Evolutionary conservation across 257 asterid genomes (phyloP), one percentile per base, ranked within the genome.

Genomic region (Thymus mandschuricus): DNA sequence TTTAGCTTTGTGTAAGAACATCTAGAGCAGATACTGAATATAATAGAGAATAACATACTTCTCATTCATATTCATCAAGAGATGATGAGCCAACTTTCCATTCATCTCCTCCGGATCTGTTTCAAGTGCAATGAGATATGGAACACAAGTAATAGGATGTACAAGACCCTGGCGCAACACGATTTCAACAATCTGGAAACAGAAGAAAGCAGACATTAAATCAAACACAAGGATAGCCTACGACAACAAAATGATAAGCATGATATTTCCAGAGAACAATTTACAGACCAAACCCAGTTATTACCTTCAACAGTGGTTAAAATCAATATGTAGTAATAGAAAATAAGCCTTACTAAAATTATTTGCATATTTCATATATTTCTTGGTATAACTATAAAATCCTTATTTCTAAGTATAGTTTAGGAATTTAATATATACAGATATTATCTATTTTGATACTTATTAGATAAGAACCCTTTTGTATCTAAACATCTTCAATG

Each of bases 81-180:
- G 88, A 81, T 82, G 98, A 83, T 95, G 97, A 75, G 97, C 93
- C 82, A 92, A 76, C 88, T 92, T 88, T 51, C 89, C 81, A 66
- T 95, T 95, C 55, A 61, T 82, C 75, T 88, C 98, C 69, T 81
- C 73, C 3, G 96, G 97, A 86, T 95, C 99, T 60, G 98, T 90
- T 88, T 88, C 99, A 72, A 95, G 99, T 45, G 99, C 98, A 78
- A 95, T 89, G 78, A 95, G 97, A 82, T 88, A 75, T 27, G 99
- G 98, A 66, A 95, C 98, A 58, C 99, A 92, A 58, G 96, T 89
- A 75, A 95, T 92, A 62, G 99, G 99, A 87, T 95, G 99, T 67
- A 95, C 99, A 70, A 95, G 91, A 79, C 99, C 99, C 81, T 95
- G 99, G 66, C 98, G 99, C 79, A 95, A 81, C 70, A 89, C 99